Conservation (phyloP, 2,329 filamentous ascomycete species). For the Pseudogymnoascus sp. region DNA sequence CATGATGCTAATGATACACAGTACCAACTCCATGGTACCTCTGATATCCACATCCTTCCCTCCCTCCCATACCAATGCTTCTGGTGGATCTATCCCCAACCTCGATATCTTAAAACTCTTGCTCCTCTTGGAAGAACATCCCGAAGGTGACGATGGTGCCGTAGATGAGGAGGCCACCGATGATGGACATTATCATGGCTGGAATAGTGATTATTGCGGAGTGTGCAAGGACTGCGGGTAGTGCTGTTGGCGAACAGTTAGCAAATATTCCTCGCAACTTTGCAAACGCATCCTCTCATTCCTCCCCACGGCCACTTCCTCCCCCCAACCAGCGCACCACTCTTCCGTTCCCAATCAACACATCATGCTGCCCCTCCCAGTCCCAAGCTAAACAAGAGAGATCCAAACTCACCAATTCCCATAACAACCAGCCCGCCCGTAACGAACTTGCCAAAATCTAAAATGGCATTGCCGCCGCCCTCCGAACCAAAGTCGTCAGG, state of each 20-base stretch:
- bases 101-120: constrained; percentile 64
- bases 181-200: constrained; percentile 91
- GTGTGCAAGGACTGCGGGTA: constrained; percentile 83
- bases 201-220: constrained; percentile 72
- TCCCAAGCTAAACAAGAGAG: not conserved
- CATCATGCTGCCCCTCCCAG: not conserved
- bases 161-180: constrained; percentile 91
- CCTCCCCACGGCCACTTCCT: not conserved
- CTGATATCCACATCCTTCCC: not conserved
- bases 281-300: not conserved
- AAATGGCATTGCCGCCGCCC: constrained; percentile 68
- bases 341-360: not conserved
- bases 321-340: not conserved
- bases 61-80: not conserved
- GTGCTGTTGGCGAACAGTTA: constrained; percentile 46
- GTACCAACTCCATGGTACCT: not conserved
- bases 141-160: constrained; percentile 96
- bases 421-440: constrained; percentile 96
- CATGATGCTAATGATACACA: constrained; percentile 7
- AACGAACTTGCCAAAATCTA: constrained; percentile 88
- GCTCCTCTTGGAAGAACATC: constrained; percentile 97
- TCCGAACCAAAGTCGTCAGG: constrained; percentile 94
- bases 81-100: not conserved
- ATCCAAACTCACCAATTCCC: constrained; percentile 72
- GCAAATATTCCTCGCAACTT: not conserved